These are phyloP conservation scores for Fusarium newnesense DNA, from an alignment of 2,329 filamentous ascomycete genomes.

Conservation along the genomic window DNA sequence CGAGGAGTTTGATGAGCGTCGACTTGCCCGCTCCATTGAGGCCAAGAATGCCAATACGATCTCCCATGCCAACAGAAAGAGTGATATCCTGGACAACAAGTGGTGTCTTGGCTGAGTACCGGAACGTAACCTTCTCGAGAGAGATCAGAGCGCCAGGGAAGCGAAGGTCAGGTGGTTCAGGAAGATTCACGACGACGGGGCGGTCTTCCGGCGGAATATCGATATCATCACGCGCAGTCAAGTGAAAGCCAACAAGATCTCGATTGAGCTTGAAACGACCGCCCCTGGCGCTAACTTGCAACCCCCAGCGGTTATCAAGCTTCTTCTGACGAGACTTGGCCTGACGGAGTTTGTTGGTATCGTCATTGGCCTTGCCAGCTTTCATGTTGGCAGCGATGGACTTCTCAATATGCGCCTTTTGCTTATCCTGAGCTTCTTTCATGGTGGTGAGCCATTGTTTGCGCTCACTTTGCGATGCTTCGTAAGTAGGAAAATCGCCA, in stretches of 20 bases:
- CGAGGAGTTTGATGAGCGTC: slow-evolving; percentile 77
- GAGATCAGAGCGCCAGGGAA: slow-evolving; percentile 81
- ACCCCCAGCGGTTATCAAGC: slow-evolving; percentile 81
- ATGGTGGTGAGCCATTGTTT: slow-evolving; percentile 76
- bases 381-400: slow-evolving; percentile 80
- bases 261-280: slow-evolving; percentile 83
- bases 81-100: slow-evolving; percentile 70
- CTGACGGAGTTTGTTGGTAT: slow-evolving; percentile 87
- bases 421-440: slow-evolving; percentile 84
- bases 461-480: slow-evolving; percentile 73
- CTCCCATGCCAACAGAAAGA: slow-evolving; percentile 77
- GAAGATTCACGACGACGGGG: slow-evolving; percentile 66
- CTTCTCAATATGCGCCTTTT: slow-evolving; percentile 82
- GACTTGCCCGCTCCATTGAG: slow-evolving; percentile 87
- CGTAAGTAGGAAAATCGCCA: slow-evolving; percentile 78
- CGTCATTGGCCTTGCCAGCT: slow-evolving; percentile 79
- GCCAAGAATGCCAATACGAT: slow-evolving; percentile 79
- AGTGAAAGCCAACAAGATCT: slow-evolving; percentile 72
- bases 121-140: slow-evolving; percentile 74
- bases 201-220: slow-evolving; percentile 74
- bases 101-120: slow-evolving; percentile 60
- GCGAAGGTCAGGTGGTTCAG: slow-evolving; percentile 73
- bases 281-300: slow-evolving; percentile 78
- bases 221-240: slow-evolving; percentile 71
- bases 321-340: slow-evolving; percentile 87